A percentile compares a stretch with the other conserved stretches of the same genome.
Evolutionary conservation across 306 rosid species (phyloP).

Genomic region (Ziziphus jujuba): DNA sequence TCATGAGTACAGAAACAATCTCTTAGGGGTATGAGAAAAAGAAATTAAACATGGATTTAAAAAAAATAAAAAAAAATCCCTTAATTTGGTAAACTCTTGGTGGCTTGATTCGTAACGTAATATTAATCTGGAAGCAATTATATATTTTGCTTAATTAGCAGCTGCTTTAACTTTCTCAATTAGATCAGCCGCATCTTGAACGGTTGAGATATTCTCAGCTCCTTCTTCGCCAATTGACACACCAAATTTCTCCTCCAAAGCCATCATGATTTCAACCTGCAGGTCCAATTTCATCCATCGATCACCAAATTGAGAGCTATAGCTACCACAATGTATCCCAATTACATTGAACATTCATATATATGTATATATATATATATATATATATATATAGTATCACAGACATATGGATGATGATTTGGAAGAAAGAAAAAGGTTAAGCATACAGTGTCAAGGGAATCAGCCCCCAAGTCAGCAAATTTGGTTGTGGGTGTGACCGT

Average conservation of each 20-base stretch:
- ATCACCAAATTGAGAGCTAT: not conserved
- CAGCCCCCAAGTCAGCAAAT: conserved; percentile 69
- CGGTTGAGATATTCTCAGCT: conserved; percentile 66
- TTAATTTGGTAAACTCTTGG: conserved; percentile 1
- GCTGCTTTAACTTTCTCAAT: conserved; percentile 55
- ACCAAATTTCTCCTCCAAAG: conserved; percentile 67
- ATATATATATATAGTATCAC: too few relatives aligned
- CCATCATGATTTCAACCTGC: conserved; percentile 70
- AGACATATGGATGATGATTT: too few relatives aligned
- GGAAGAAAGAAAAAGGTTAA: too few relatives aligned
- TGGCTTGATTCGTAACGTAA: not conserved
- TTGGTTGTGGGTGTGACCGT: conserved; percentile 51
- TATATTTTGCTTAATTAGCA: conserved; percentile 15
- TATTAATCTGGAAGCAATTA: not conserved
- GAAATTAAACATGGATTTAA: not conserved
- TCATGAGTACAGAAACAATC: not conserved
- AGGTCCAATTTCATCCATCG: not conserved
- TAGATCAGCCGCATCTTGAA: conserved; percentile 72
- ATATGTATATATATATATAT: too few relatives aligned
- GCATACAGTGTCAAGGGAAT: conserved; percentile 65
- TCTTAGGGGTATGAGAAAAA: not conserved
- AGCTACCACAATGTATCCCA: too few relatives aligned
- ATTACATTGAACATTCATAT: too few relatives aligned
- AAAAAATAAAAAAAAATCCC: not conserved
- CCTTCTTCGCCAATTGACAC: conserved; percentile 63